Base-by-base conservation (phyloP, 305 asterid species). In the Withania somnifera region DNA sequence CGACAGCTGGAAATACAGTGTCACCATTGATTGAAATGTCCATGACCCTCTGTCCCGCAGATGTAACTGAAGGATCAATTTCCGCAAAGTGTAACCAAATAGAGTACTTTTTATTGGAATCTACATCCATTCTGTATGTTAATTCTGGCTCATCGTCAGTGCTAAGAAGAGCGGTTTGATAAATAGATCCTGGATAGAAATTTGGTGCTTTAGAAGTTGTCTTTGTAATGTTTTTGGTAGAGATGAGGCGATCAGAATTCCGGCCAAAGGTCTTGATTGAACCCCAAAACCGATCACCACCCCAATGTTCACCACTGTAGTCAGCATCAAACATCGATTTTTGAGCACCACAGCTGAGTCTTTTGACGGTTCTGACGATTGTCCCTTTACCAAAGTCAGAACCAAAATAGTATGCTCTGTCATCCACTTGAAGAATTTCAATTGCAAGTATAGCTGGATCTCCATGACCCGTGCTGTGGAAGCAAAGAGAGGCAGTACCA, bases 71-170 rank as follows among this genome's bases (percentile, higher is more conserved):
- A 81, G 94, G 85, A 77, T 94, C 98, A 81, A 93, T 96, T 85
- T 96, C 99, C 15, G 99, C 98, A 85, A 94, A 96, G 85, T 96
- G 99, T 64, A 96, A 85, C 99, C 99, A 96, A n/a, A 96, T 82
- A 40, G 98, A 96, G 88, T 92, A 96, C 58, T 92, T 94, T 82
- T 92, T 90, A 69, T 89, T 87, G 76, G 99, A 97, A 28, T 94
- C 98, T 13, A 96, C 95, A 81, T 94, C 99, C 91, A 92, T 87
- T 32, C 92, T 83, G 86, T 88, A 93, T n/a, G 85, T 85, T 64
- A 96, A 87, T 83, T 92, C 97, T 28, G 92, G 91, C 80, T 91
- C 87, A 83, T 58, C 77, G 85, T 87, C 91, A 17, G 93, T 89
- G 82, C 95, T 90, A 63, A 88, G 60, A 53, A 94, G 89, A 78